phyloP scores from a whole-genome alignment of 2,329 filamentous ascomycete genomes.

The Xylariaceae sp. region DNA sequence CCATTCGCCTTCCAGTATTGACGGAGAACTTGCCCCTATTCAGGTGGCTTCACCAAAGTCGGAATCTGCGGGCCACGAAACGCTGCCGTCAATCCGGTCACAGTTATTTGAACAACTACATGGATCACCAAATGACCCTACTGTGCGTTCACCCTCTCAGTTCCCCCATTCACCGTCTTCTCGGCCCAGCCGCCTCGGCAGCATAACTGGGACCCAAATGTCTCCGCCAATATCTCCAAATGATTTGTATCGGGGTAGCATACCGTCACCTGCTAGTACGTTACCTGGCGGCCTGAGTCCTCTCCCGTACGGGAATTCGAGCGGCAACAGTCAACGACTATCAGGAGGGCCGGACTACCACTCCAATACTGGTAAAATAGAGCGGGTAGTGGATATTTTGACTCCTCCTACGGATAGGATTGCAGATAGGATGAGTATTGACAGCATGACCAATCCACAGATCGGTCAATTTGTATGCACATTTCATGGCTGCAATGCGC shows the following conservation, averaged over 20 bases:
- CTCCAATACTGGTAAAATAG: conserved; percentile 36
- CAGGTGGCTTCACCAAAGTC: conserved; percentile 39
- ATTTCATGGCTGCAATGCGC: conserved; percentile 62
- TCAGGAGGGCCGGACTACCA: conserved; percentile 39
- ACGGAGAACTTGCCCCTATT: conserved; percentile 34
- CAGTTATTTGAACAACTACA: conserved; percentile 34
- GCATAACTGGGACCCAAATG: conserved; percentile 36
- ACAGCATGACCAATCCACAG: conserved; percentile 53
- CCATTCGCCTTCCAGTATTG: conserved; percentile 24
- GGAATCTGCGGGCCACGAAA: conserved; percentile 35
- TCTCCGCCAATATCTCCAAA: conserved; percentile 52
- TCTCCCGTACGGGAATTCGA: conserved; percentile 35
- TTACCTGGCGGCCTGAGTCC: conserved; percentile 37
- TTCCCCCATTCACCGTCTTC: conserved; percentile 37
- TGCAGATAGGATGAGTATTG: conserved; percentile 57
- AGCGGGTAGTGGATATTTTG: conserved; percentile 3
- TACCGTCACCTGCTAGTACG: conserved; percentile 47
- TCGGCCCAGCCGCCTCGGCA: conserved; percentile 28
- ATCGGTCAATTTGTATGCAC: conserved; percentile 57
- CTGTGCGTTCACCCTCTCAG: conserved; percentile 25
- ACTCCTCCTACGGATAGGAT: conserved; percentile 26
- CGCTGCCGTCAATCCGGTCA: conserved; percentile 38
- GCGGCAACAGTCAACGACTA: conserved; percentile 31
- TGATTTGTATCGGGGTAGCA: conserved; percentile 43
- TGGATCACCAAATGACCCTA: conserved; percentile 32